Evolutionary conservation across 495 filamentous ascomycete genomes (phyloP), one percentile per base, ranked within the genome.

Genomic region (Hapsidospora chrysogenum): DNA sequence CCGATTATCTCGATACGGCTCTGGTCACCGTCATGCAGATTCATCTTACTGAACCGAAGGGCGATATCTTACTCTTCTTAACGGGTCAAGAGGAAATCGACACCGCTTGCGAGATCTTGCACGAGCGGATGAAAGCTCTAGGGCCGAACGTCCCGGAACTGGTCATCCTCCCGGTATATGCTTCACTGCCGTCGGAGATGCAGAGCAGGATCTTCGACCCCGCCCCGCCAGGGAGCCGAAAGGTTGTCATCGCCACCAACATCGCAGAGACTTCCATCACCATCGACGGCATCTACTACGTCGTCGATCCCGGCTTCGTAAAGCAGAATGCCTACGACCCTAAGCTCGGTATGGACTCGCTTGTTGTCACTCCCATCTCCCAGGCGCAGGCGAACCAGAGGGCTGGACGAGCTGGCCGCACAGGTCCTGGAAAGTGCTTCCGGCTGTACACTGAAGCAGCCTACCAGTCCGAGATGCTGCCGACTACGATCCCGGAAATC

Each of bases 41-140:
- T 40, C 89, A 99, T 56, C 63, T 99, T 19, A 83, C 74, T 11
- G 92, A 99, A 43, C 80, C 84, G 0, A 63, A 68, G 15, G 89
- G 89, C 49, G 92, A 96, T 52, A 95, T 99, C 38, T 61, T 99
- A 10, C 59, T 99, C 11, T 99, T 99, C 61, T 64, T 99, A 45
- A 99, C 89, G 0, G 89, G 89, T 9, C 85, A 93, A 50, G 89
- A 96, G 59, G 89, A 99, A 62, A 99, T 99, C 43, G 92, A 99
- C 45, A 94, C 85, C 0, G 72, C 76, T 19, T 92, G 84, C 47
- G 89, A 96, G 57, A 78, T 96, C 35, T 50, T 99, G 10, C 86
- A 74, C 50, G 92, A 99, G 46, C 72, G 89, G 18, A 96, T 96
- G 92, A 96, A 96, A 53, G 83, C 82, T 6, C 56, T 99, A 10